These are phyloP conservation scores for Calendula officinalis DNA, from an alignment of 129 eudicot genomes.

Conservation along the genomic window DNA sequence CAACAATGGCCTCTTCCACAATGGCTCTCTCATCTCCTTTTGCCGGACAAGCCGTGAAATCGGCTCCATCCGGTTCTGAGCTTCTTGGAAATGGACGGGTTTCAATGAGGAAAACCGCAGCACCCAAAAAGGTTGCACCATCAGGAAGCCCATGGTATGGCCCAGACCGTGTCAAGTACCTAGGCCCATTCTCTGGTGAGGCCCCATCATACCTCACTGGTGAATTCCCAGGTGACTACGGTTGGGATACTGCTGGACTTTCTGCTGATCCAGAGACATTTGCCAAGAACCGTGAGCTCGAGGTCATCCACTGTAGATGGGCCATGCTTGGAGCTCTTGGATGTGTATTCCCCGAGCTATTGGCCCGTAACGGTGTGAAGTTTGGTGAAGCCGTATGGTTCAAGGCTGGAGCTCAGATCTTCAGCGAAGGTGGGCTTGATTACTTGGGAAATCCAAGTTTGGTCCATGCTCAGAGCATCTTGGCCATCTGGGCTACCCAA, in stretches of 20 bases:
- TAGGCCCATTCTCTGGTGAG: slow-evolving; percentile 81
- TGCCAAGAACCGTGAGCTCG: slow-evolving; percentile 76
- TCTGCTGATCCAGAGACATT: slow-evolving; percentile 77
- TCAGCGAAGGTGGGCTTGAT: slow-evolving; percentile 80
- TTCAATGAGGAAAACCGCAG: slow-evolving; percentile 52
- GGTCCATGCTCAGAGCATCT: slow-evolving; percentile 70
- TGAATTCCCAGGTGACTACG: slow-evolving; percentile 73
- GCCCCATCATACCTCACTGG: slow-evolving; percentile 75
- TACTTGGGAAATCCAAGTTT: slow-evolving; percentile 68
- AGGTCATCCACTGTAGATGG: slow-evolving; percentile 44
- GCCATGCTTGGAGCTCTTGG: slow-evolving; percentile 65
- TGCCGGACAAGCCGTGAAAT: slow-evolving; percentile 49
- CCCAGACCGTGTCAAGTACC: slow-evolving; percentile 71
- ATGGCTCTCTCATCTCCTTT: slow-evolving; percentile 71
- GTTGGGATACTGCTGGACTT: slow-evolving; percentile 75
- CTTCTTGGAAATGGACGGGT: slow-evolving; percentile 42
- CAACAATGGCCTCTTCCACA: slow-evolving; percentile 56
- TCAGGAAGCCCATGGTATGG: slow-evolving; percentile 71
- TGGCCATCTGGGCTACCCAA: slow-evolving; percentile 75
- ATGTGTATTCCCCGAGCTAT: slow-evolving; percentile 69
- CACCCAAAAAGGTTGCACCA: slow-evolving; percentile 37
- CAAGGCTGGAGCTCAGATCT: slow-evolving; percentile 76
- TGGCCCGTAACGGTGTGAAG: slow-evolving; percentile 75
- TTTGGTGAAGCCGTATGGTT: slow-evolving; percentile 78
- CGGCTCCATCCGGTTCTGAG: slow-evolving; percentile 38